Evolutionary conservation across 2,329 filamentous ascomycete species (phyloP), one percentile per base, ranked within the genome.

Genomic region (Aspergillus ruber): DNA sequence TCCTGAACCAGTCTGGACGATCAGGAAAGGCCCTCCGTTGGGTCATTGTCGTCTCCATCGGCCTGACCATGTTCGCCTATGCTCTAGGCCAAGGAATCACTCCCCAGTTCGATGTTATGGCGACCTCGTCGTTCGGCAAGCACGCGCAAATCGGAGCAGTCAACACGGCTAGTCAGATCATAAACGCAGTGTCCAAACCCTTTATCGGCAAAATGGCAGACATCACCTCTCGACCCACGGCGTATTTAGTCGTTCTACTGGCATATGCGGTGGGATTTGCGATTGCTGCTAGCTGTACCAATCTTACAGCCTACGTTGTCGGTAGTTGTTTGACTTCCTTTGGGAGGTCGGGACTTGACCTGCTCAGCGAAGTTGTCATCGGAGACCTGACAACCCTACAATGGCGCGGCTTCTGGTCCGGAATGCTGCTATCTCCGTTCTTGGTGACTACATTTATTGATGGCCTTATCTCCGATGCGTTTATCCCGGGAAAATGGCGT

Each of bases 401-500:
- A 47, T 27, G 62, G 62, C 58, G 62, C 21, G 61, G 53, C 10
- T 63, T 65, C 47, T 59, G 48, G 36, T 47, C 51, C 35, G 55
- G 42, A 3, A 46, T 59, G 44, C 49, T 61, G 1, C 50, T 44
- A 6, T 43, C 50, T 5, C 61, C 61, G 0, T 74, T 74, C 48
- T 52, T 72, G 21, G 55, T 74, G 32, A 74, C 70, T 0, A 62
- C 67, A 0, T 67, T 66, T 17, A 51, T 74, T 53, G 71, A 70
- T 21, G 71, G 70, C 1, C 71, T 71, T 55, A 74, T 75, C 15
- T 63, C 63, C 3, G 64, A 72, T 5, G 65, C 52, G 15, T 70
- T 72, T 5, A 44, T 42, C 35, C 52, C 62, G 4, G 66, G 70
- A 20, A 54, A 70, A 38, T 84, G 77, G 74, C 73, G 78, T 21